Evolutionary conservation across 345 rosid species (phyloP), one percentile per base, ranked within the genome.

Genomic region (Citrus trifoliata): DNA sequence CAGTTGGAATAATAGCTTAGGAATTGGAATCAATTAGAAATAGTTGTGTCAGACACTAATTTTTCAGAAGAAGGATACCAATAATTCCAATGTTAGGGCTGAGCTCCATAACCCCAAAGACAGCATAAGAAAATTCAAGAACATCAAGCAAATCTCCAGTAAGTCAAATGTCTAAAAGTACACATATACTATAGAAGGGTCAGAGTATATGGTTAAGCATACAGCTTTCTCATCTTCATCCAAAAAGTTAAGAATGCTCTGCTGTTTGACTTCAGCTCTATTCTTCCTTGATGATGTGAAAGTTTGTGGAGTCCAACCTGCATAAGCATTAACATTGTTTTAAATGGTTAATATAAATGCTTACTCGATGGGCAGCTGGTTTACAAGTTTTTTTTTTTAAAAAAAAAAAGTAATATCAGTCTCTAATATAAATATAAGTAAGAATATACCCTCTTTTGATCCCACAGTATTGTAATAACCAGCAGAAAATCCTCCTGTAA

Each of bases 401-500:
- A 71, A 32, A 2, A 22, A 13, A 21, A 6, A 25, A 32, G 32
- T 21, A 53, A 55, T 32, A 13, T 24, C 37, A 28, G 63, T 40
- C 6, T 65, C n/a, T 10, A 21, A 67, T 79, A 56, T 7, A 73
- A 77, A 32, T 12, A 71, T 7, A 75, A 46, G 25, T 22, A 35
- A 66, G 56, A 22, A 2, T 32, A 80, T 84, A 94, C 98, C 98
- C 78, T 96, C 99, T 90, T 93, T 94, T 28, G 98, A 89, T 27
- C 98, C 98, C 76, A 82, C 97, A 30, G 98, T 90, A 80, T 96
- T 94, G 76, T 89, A 96, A 86, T 91, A 96, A 70, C 99, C 97
- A 85, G 99, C 95, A 78, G 99, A 93, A 79, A 74, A 96, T 76
- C 99, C 99, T 69, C 98, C 99, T 2, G 97, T 91, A 90, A 92